Conservation (phyloP, 345 rosid genomes). For the Linum trigynum region DNA sequence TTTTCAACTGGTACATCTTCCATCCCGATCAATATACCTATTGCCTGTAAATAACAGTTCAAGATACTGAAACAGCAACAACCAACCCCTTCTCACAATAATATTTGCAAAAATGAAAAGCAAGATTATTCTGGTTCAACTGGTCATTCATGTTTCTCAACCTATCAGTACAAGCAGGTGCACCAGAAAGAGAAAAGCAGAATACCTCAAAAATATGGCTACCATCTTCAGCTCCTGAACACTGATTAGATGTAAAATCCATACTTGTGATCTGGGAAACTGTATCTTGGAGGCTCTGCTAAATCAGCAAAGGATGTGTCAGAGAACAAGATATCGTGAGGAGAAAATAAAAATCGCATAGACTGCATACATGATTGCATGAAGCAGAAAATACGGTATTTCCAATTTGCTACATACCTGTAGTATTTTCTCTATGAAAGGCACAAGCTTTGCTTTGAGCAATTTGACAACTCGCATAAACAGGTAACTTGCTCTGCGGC, state of each 20-base stretch:
- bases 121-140: not conserved
- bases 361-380: not conserved
- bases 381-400: slow-evolving; percentile 3
- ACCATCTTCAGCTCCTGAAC: slow-evolving; percentile 71
- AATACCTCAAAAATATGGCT: slow-evolving; percentile 88
- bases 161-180: not conserved
- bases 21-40: slow-evolving; percentile 82
- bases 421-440: slow-evolving; percentile 71
- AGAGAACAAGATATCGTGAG: slow-evolving; percentile 3
- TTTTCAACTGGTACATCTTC: slow-evolving; percentile 77
- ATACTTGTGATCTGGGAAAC: slow-evolving; percentile 52
- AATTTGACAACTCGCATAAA: slow-evolving; percentile 84
- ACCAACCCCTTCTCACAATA: too few relatives aligned
- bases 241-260: slow-evolving; percentile 36
- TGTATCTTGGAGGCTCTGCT: slow-evolving; percentile 77
- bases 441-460: slow-evolving; percentile 80
- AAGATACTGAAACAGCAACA: slow-evolving; percentile 3
- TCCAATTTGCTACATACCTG: slow-evolving; percentile 54
- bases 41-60: slow-evolving; percentile 44
- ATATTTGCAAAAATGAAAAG: not conserved
- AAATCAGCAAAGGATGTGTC: slow-evolving; percentile 3
- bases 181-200: not conserved
- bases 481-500: slow-evolving; percentile 81
- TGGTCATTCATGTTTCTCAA: not conserved
- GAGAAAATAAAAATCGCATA: slow-evolving; percentile 18